Conservation (phyloP, 192 early-diverging fungal species). For the Coemansia sp. region DNA sequence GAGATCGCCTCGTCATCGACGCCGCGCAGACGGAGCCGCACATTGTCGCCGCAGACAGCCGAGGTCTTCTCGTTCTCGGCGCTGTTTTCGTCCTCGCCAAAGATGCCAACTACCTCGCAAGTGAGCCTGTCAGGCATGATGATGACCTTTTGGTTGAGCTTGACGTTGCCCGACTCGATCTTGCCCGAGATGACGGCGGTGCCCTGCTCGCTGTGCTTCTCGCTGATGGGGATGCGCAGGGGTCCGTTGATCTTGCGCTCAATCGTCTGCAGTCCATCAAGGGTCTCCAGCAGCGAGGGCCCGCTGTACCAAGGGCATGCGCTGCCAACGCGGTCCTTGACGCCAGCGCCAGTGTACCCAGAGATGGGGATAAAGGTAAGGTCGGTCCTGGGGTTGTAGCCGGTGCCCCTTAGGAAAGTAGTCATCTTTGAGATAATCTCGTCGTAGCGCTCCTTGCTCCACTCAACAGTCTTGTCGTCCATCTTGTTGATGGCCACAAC, state of each 20-base stretch:
- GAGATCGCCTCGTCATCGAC: slow-evolving; percentile 92
- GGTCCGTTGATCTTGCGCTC: slow-evolving; percentile 89
- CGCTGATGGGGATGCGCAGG: slow-evolving; percentile 90
- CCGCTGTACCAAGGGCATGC: slow-evolving; percentile 78
- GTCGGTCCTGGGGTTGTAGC: slow-evolving; percentile 86
- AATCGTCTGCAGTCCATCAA: slow-evolving; percentile 77
- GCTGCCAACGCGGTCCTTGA: slow-evolving; percentile 77
- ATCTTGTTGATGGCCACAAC: slow-evolving; percentile 99
- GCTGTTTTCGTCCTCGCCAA: slow-evolving; percentile 60
- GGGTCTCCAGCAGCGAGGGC: slow-evolving; percentile 81
- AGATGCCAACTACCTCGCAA: slow-evolving; percentile 80
- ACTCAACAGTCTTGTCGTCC: slow-evolving; percentile 96
- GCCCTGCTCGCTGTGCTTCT: slow-evolving; percentile 99
- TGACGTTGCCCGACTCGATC: slow-evolving; percentile 90
- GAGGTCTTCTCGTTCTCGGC: slow-evolving; percentile 67
- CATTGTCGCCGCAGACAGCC: slow-evolving; percentile 90
- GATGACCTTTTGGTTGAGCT: slow-evolving; percentile 80
- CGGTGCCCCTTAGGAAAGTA: slow-evolving; percentile 88
- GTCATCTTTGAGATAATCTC: slow-evolving; percentile 81
- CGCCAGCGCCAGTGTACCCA: slow-evolving; percentile 94
- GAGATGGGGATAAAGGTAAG: slow-evolving; percentile 90
- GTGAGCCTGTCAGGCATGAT: slow-evolving; percentile 87
- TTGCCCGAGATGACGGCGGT: slow-evolving; percentile 88
- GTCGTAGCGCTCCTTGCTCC: slow-evolving; percentile 91
- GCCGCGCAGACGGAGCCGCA: slow-evolving; percentile 82